These are phyloP conservation scores for Thielaviopsis punctulata DNA, from an alignment of 2,329 filamentous ascomycete genomes.

Conservation along the genomic window DNA sequence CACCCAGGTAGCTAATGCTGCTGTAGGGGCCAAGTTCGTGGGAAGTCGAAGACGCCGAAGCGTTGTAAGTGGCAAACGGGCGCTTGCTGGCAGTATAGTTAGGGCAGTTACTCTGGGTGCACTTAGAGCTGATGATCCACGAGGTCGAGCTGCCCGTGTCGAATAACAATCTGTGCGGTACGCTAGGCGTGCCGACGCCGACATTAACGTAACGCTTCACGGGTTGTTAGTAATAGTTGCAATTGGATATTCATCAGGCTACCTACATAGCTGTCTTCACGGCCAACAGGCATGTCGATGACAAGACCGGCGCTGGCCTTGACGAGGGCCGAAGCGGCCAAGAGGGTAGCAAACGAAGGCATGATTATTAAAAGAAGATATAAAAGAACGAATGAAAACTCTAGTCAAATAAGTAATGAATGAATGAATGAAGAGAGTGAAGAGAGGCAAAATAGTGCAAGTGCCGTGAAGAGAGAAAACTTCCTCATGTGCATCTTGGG, in stretches of 20 bases:
- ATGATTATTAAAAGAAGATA: neutral
- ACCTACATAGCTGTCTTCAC: constrained; percentile 11
- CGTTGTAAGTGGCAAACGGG: constrained; percentile 14
- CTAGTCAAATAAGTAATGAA: neutral
- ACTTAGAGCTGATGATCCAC: constrained; percentile 19
- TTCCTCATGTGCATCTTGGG: too few species aligned
- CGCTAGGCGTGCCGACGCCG: constrained; percentile 19
- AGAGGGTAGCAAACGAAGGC: constrained; percentile 7
- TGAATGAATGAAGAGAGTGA: neutral
- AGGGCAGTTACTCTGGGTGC: constrained; percentile 15
- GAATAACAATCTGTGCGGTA: constrained; percentile 18
- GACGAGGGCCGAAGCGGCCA: constrained; percentile 8
- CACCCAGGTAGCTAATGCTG: constrained; percentile 19
- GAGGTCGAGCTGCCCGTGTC: constrained; percentile 21
- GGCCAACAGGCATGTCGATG: constrained; percentile 9
- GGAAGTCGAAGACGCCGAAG: constrained; percentile 18
- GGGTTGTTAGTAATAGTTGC: neutral
- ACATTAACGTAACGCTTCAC: constrained; percentile 10
- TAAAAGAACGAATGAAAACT: neutral
- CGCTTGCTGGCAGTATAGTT: constrained; percentile 15
- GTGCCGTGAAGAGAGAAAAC: neutral
- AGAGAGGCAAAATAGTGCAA: neutral
- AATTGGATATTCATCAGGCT: neutral
- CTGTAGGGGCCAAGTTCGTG: constrained; percentile 13
- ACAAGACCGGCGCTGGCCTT: constrained; percentile 5